phyloP scores from a whole-genome alignment of 352 stramenopile genomes.

The Phytophthora sojae region DNA sequence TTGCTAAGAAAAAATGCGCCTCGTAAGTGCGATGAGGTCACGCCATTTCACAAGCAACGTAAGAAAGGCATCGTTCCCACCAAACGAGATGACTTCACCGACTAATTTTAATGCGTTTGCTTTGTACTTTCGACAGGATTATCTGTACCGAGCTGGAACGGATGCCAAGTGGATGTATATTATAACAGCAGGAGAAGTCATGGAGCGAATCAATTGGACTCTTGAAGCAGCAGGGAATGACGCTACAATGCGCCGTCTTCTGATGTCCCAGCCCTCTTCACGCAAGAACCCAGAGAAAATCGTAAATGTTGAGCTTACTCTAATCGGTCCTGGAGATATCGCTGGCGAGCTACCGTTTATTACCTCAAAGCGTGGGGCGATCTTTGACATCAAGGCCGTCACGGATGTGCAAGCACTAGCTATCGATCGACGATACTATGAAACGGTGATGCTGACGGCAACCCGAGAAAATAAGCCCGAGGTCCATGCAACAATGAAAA shows the following conservation, averaged over 20 bases:
- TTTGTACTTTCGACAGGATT: slow-evolving; percentile 46
- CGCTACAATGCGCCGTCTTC: slow-evolving; percentile 31
- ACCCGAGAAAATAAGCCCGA: slow-evolving; percentile 54
- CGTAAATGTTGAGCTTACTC: slow-evolving; percentile 71
- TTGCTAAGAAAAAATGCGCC: slow-evolving; percentile 73
- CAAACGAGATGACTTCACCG: not conserved
- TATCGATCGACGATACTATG: slow-evolving; percentile 69
- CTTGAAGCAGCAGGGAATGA: slow-evolving; percentile 34
- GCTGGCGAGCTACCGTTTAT: slow-evolving; percentile 70
- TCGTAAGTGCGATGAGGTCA: slow-evolving; percentile 73
- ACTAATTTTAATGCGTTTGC: not conserved
- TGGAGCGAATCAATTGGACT: slow-evolving; percentile 73
- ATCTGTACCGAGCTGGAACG: slow-evolving; percentile 67
- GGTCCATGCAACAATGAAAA: slow-evolving; percentile 46
- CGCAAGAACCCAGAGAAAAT: slow-evolving; percentile 70
- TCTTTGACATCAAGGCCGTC: slow-evolving; percentile 75
- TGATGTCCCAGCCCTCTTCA: slow-evolving; percentile 33
- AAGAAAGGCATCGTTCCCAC: not conserved
- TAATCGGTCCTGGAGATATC: slow-evolving; percentile 69
- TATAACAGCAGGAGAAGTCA: slow-evolving; percentile 70
- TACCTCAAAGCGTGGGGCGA: slow-evolving; percentile 50
- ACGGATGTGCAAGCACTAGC: slow-evolving; percentile 71
- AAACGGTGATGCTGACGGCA: slow-evolving; percentile 60
- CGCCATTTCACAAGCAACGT: slow-evolving; percentile 74
- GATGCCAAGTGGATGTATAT: slow-evolving; percentile 83